Evolutionary conservation across 768 basidiomycete species (phyloP), one percentile per base, ranked within the genome.

Genomic region (Hericium coralloides): DNA sequence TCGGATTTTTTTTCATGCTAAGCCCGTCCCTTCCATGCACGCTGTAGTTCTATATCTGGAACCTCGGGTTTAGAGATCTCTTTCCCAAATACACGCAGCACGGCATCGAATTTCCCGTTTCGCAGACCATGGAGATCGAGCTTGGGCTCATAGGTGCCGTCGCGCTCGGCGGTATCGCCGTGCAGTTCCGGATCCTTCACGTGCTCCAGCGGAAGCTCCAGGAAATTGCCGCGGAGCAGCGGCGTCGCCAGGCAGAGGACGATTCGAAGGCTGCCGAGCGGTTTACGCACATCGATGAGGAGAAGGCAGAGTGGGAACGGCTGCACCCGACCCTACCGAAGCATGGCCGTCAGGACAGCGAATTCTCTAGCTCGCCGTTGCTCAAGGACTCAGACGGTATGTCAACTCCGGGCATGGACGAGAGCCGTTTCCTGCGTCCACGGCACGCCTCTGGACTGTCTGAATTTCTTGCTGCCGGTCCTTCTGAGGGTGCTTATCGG

Each of bases 71-170:
- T 73, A 77, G 74, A 2, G 65, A 73, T 4, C 72, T 98, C 26
- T 98, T 94, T 70, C 84, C 89, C 10, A 89, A 88, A 64, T 93
- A 84, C 63, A 72, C 77, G 20, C 70, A 74, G 53, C 79, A 83
- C 64, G 75, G 79, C 58, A 89, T 89, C 57, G 72, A 79, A 52
- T 95, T 89, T 66, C 92, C 93, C 31, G 83, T 95, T 53, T 80
- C 88, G 4, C 92, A 94, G 67, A 85, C 85, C 8, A 95, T 95
- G 92, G 79, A 90, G 67, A 93, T 98, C 58, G 95, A 97, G 67
- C 79, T 98, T 31, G 95, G 93, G 26, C 80, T 97, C 63, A 82
- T 92, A 58, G 90, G 77, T 47, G 92, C 92, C 2, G 76, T 95
- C 41, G 77, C 89, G 23, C 73, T 95, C 55, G 89, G 90, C 83